A percentile compares a stretch with the other conserved stretches of the same genome.
Conservation (phyloP, 2,329 filamentous ascomycete genomes). For the Colletotrichum sp. region DNA sequence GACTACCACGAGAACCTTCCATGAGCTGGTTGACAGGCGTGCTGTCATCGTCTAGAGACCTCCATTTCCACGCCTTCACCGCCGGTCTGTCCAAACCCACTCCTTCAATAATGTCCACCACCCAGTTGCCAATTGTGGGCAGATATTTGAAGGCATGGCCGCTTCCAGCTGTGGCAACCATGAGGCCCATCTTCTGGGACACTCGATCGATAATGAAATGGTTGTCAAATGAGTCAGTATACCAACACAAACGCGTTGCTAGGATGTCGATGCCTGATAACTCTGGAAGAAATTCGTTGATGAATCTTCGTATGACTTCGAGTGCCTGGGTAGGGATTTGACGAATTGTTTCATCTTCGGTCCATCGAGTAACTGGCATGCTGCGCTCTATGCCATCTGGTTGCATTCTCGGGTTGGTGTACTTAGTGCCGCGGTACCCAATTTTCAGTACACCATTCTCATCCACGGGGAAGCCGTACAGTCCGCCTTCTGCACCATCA, state of each 20-base stretch:
- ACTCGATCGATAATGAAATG: slow-evolving; percentile 58
- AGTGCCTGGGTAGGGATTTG: slow-evolving; percentile 32
- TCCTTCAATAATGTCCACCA: slow-evolving; percentile 54
- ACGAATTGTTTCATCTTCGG: slow-evolving; percentile 24
- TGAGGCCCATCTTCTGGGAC: slow-evolving; percentile 37
- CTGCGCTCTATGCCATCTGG: slow-evolving; percentile 42
- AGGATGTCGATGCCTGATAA: slow-evolving; percentile 41
- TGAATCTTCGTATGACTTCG: slow-evolving; percentile 34
- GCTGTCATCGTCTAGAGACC: neutral
- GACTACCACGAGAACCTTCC: neutral
- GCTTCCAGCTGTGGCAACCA: slow-evolving; percentile 65
- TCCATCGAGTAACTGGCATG: slow-evolving; percentile 44
- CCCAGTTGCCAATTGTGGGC: slow-evolving; percentile 59
- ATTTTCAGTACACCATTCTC: slow-evolving; percentile 51
- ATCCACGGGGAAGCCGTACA: slow-evolving; percentile 54
- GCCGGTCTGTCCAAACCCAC: slow-evolving; percentile 30
- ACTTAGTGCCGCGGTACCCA: slow-evolving; percentile 57
- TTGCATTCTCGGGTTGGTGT: slow-evolving; percentile 45
- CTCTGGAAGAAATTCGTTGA: slow-evolving; percentile 48
- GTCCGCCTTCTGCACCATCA: slow-evolving; percentile 37
- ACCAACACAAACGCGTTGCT: slow-evolving; percentile 54
- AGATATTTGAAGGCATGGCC: slow-evolving; percentile 69
- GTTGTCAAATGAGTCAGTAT: slow-evolving; percentile 59
- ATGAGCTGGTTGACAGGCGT: neutral
- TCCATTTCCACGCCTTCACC: slow-evolving; percentile 23